Base-by-base conservation (phyloP, 495 filamentous ascomycete genomes). In the Bacidia rubella region DNA sequence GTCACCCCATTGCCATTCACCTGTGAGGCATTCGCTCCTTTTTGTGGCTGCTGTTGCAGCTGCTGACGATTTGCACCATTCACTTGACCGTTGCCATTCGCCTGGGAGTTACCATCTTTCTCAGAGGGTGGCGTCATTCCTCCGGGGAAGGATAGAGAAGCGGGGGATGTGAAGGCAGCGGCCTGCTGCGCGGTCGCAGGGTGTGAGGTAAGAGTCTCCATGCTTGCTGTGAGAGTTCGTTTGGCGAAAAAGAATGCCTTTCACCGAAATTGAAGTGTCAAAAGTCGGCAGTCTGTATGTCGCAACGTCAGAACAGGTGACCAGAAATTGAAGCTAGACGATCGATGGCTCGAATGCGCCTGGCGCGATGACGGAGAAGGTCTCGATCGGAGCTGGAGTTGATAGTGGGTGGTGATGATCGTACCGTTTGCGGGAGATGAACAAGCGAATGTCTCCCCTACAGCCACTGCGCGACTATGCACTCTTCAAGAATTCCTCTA, bases 391-490 rank as follows among this genome's bases (percentile, higher is more conserved):
- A 51, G 39, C 23, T 54, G 49, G 35, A 53, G 47, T 40, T 61
- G 51, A 52, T 49, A 62, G n/a, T 49, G 62, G 44, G 48, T 23
- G 48, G 43, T 53, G 29, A 55, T 35, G 52, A 54, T 66, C 85
- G 81, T 85, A 87, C 84, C 80, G 73, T 76, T 66, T 73, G 73
- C 72, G 80, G 85, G 88, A 95, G 89, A 95, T 86, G 75, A 86
- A 94, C 90, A 95, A 96, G 62, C 81, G 68, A 96, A 96, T 95
- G 90, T 87, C 82, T 95, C 90, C 86, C 89, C 87, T 81, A 72
- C 67, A 71, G 63, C 52, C 59, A 59, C 59, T 66, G 59, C 54
- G 32, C 51, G 60, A 52, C 57, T 55, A n/a, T 55, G 58, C 54
- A 54, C 47, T 51, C 40, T 50, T 35, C n/a, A 42, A 39, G 42